Evolutionary conservation across 306 rosid genomes (phyloP).

Genomic region (Lathyrus tuberosus): DNA sequence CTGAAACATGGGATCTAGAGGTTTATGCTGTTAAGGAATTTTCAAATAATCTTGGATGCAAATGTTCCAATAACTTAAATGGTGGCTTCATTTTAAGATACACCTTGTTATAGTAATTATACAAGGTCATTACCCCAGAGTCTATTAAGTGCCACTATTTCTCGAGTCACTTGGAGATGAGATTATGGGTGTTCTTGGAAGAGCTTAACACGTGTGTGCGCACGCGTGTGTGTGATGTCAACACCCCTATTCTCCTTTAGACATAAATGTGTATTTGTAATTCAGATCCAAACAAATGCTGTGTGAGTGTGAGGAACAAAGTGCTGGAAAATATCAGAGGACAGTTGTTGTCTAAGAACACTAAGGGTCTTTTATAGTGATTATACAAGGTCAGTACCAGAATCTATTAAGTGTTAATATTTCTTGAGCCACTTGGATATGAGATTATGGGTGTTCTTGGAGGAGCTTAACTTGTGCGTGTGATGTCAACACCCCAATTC

Average conservation of each 20-base stretch:
- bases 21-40: conserved; percentile 25
- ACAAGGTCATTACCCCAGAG: conserved; percentile 4
- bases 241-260: conserved; percentile 23
- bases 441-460: conserved; percentile 18
- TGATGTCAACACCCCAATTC: conserved; percentile 19
- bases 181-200: conserved; percentile 21
- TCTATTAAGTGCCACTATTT: conserved; percentile 22
- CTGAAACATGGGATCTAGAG: conserved; percentile 14
- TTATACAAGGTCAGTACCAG: conserved; percentile 12
- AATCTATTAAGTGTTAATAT: conserved; percentile 19
- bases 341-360: conserved; percentile 37
- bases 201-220: not conserved
- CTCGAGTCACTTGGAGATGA: conserved; percentile 24
- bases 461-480: conserved; percentile 4
- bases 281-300: conserved; percentile 29
- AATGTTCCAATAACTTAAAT: conserved; percentile 8
- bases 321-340: conserved; percentile 23
- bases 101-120: conserved; percentile 19
- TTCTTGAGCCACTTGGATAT: conserved; percentile 26
- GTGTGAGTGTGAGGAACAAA: conserved; percentile 9
- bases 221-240: not conserved
- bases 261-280: conserved; percentile 29
- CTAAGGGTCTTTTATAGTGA: conserved; percentile 40
- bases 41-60: conserved; percentile 10
- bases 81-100: conserved; percentile 11